These are phyloP conservation scores for Pestalotiopsis sp. DNA, from an alignment of 2,329 filamentous ascomycete genomes.

Conservation along the genomic window DNA sequence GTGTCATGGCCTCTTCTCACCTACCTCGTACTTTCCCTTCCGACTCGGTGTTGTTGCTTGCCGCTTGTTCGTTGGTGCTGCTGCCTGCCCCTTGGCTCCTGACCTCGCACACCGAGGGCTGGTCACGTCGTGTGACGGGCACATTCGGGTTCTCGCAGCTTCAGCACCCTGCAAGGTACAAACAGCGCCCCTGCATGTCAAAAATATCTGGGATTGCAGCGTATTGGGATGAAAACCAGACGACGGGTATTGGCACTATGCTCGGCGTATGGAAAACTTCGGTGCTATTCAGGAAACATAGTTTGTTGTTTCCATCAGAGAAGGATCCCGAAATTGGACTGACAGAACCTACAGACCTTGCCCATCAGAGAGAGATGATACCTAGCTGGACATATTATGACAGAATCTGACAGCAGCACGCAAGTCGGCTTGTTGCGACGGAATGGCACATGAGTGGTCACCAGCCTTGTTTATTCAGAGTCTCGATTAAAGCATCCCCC, in stretches of 20 bases:
- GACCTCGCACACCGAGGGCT: not conserved
- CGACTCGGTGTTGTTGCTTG: not conserved
- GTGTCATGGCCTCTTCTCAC: not conserved
- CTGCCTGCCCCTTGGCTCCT: not conserved
- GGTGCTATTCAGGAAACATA: not conserved
- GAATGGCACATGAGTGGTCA: not conserved
- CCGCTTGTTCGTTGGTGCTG: not conserved
- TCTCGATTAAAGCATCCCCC: not conserved
- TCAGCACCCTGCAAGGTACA: slow-evolving; percentile 13
- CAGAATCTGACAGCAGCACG: not conserved
- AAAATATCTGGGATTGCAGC: not conserved
- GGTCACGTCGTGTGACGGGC: not conserved
- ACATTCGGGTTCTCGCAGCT: not conserved
- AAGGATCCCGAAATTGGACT: too few relatives aligned
- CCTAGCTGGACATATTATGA: not conserved
- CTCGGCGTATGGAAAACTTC: not conserved
- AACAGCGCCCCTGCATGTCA: not conserved
- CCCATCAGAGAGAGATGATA: not conserved
- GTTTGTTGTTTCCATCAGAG: not conserved
- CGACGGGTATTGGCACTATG: not conserved
- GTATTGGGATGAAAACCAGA: not conserved
- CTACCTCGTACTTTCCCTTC: not conserved
- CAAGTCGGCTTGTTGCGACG: not conserved
- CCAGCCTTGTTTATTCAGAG: not conserved
- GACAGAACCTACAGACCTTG: not conserved